Evolutionary conservation across 306 rosid species (phyloP).

Genomic region (Betula pendula): DNA sequence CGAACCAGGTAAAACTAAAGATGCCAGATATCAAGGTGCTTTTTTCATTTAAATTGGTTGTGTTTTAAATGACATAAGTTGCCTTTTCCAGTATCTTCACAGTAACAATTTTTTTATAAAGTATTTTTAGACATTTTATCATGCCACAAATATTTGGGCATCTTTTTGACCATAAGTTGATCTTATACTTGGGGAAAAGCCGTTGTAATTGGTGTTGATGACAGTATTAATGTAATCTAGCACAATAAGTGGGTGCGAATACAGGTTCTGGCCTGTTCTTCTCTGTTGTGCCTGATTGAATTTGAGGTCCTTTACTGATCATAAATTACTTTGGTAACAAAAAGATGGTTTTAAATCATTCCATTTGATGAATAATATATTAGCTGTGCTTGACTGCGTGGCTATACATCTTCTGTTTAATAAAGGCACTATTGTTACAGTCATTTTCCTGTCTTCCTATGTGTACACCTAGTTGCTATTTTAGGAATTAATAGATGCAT

Average conservation of each 20-base stretch:
- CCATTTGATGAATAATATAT: neutral
- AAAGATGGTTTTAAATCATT: neutral
- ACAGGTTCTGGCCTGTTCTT: neutral
- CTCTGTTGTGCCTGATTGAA: neutral
- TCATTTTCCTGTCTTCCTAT: neutral
- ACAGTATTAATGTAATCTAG: neutral
- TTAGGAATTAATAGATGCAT: conserved; percentile 11
- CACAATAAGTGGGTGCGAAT: neutral
- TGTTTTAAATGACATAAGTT: neutral
- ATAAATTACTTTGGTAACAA: neutral
- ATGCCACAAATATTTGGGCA: neutral
- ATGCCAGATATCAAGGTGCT: neutral
- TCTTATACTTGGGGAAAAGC: neutral
- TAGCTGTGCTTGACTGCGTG: neutral
- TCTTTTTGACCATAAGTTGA: neutral
- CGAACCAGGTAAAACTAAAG: conserved; percentile 59
- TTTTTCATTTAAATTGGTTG: conserved; percentile 14
- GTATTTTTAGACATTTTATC: neutral
- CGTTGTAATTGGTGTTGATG: neutral
- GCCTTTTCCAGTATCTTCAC: too few species aligned
- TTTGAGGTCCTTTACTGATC: neutral
- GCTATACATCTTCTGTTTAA: neutral
- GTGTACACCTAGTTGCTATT: neutral
- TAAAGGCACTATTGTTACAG: neutral
- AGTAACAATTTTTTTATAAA: too few species aligned